Evolutionary conservation across 1,284 basidiomycete species (phyloP).

Genomic region (Athelia psychrophila): DNA sequence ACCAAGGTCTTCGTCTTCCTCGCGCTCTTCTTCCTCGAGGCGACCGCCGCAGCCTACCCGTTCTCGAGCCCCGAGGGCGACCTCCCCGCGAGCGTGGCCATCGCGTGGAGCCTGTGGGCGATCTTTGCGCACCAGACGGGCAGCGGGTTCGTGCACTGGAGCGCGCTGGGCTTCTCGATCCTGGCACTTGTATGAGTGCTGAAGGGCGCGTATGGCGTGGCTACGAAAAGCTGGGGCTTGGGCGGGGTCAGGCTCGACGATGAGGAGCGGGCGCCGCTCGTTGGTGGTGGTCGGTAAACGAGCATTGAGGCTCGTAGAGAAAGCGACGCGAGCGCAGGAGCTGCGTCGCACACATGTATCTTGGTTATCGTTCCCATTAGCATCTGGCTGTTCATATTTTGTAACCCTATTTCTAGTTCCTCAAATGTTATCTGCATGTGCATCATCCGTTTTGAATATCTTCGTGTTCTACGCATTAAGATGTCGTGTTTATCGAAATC

Average conservation of each 20-base stretch:
- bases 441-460: too few relatives aligned
- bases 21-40: slow-evolving; percentile 90
- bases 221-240: slow-evolving; percentile 34
- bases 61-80: slow-evolving; percentile 90
- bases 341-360: too few relatives aligned
- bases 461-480: too few relatives aligned
- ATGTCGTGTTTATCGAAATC: too few relatives aligned
- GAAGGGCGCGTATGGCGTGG: slow-evolving; percentile 64
- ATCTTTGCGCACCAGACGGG: slow-evolving; percentile 72
- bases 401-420: too few relatives aligned
- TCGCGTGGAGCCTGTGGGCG: slow-evolving; percentile 81
- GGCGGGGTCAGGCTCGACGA: slow-evolving; percentile 64
- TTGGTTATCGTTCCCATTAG: too few relatives aligned
- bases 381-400: too few relatives aligned
- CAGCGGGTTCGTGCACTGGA: slow-evolving; percentile 86
- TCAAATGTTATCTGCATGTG: too few relatives aligned
- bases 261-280: slow-evolving; percentile 83
- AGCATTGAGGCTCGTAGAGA: too few relatives aligned
- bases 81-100: slow-evolving; percentile 84
- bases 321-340: too few relatives aligned
- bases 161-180: slow-evolving; percentile 82
- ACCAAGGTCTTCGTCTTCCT: slow-evolving; percentile 95
- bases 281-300: too few relatives aligned
- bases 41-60: slow-evolving; percentile 87
- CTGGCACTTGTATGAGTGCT: slow-evolving; percentile 82